Base-by-base conservation (phyloP, 805 yeast species). In the Suhomyces vadensis region DNA sequence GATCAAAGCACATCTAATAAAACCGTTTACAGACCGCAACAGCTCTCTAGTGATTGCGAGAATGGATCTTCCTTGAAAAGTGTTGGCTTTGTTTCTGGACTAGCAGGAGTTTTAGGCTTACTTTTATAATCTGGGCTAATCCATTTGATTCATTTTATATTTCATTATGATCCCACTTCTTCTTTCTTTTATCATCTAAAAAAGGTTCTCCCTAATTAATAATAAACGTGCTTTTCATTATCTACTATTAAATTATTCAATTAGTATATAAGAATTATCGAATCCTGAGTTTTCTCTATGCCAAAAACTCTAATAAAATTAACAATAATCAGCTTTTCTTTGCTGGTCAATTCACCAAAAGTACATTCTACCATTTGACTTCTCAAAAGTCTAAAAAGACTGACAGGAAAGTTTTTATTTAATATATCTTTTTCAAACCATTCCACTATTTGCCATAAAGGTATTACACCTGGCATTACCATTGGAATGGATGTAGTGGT, bases 381-480 rank as follows among this genome's bases (percentile, higher is more conserved):
- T 42, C 60, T 16, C 56, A 45, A 45, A 36, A 44, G 27, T n/a
- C 25, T 37, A 45, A 41, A 49, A n/a, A 50, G 38, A 35, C 37
- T 31, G 7, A 52, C 54, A 21, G 49, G 48, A 10, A 55, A 45
- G 5, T 52, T 54, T n/a, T 52, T 43, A 24, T 49, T 52, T 5
- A 63, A 41, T 3, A 21, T 51, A 2, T 66, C 68, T 9, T 52
- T 46, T 31, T 62, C 60, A 25, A 73, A 49, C 59, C 69, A 52
- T 13, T 64, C 63, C n/a, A 58, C 41, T 11, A 79, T 47, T 50
- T 78, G 82, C 62, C 63, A 54, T 23, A 78, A 39, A 1, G 84
- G 81, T 8, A 75, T 51, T 3, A 76, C 47, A 0, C 85, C 85
- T 0, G 84, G 82, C 2, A 73, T 54, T 3, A 79, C 77, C 8